phyloP scores from a whole-genome alignment of 192 early-diverging fungal genomes.

The Spinellus fusiger region DNA sequence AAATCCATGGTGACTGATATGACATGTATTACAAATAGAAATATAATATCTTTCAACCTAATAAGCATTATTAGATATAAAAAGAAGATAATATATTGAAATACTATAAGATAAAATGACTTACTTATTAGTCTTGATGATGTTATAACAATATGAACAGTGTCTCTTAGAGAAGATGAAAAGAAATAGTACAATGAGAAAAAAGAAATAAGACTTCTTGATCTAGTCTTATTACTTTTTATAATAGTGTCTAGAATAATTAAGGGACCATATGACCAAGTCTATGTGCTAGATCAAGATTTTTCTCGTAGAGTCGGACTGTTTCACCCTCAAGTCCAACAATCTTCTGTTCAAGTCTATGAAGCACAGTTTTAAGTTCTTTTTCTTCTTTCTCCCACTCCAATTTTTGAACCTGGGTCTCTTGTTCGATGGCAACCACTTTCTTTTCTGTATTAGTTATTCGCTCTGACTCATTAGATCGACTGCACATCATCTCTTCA shows the following conservation, averaged over 20 bases:
- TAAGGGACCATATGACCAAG: constrained; percentile 8
- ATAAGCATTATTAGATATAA: too few species aligned
- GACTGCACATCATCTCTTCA: background rate
- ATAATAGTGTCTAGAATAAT: background rate
- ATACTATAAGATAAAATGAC: too few species aligned
- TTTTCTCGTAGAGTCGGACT: constrained; percentile 8
- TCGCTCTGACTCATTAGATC: background rate
- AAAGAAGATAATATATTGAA: too few species aligned
- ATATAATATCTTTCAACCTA: too few species aligned
- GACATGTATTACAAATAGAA: too few species aligned
- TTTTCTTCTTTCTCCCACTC: background rate
- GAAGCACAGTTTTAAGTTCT: background rate
- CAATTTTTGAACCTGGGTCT: background rate
- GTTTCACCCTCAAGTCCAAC: constrained; percentile 5
- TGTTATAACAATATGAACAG: too few species aligned
- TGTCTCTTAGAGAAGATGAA: too few species aligned
- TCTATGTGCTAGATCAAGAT: constrained; percentile 10
- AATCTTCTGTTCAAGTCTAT: background rate
- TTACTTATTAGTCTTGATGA: too few species aligned
- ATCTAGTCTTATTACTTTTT: too few species aligned
- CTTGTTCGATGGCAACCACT: background rate
- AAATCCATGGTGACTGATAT: too few species aligned
- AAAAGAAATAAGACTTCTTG: too few species aligned
- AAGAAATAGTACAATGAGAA: too few species aligned
- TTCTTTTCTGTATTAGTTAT: background rate